These are phyloP conservation scores for Cladophialophora carrionii DNA, from an alignment of 2,329 filamentous ascomycete species.

Conservation along the genomic window DNA sequence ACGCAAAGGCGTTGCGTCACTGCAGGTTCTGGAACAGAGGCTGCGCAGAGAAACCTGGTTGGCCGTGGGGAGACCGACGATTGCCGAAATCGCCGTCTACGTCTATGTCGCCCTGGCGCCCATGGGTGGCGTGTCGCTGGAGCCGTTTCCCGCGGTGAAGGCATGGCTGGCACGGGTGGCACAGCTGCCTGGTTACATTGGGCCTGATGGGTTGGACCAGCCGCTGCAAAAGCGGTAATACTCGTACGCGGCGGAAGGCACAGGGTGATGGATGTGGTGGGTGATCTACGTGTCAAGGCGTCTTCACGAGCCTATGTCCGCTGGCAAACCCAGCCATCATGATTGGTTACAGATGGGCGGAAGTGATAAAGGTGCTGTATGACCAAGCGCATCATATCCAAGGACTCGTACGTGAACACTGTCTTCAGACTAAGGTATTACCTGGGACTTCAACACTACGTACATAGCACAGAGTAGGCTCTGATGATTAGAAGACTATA, in stretches of 20 bases:
- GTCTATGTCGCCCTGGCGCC: constrained; percentile 36
- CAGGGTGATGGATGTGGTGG: not conserved
- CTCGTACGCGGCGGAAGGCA: too few species aligned
- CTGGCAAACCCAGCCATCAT: too few species aligned
- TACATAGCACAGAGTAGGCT: too few species aligned
- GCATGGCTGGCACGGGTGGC: constrained; percentile 21
- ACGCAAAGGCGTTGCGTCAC: constrained; percentile 67
- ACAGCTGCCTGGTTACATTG: constrained; percentile 16
- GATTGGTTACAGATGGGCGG: too few species aligned
- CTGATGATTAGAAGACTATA: too few species aligned
- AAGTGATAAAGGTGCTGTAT: too few species aligned
- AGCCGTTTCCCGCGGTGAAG: constrained; percentile 42
- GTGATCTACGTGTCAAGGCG: not conserved
- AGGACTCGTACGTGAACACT: too few species aligned
- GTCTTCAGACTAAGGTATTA: too few species aligned
- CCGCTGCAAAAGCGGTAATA: not conserved
- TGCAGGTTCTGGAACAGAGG: constrained; percentile 46
- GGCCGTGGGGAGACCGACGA: constrained; percentile 29
- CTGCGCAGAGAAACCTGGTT: constrained; percentile 30
- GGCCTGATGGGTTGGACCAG: constrained; percentile 20
- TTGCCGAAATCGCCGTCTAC: constrained; percentile 36
- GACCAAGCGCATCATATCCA: too few species aligned
- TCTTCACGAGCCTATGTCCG: not conserved
- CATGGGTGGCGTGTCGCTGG: constrained; percentile 35
- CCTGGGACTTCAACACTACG: too few species aligned